Base-by-base conservation (phyloP, 768 basidiomycete genomes). In the Mycena olivaceomarginata region DNA sequence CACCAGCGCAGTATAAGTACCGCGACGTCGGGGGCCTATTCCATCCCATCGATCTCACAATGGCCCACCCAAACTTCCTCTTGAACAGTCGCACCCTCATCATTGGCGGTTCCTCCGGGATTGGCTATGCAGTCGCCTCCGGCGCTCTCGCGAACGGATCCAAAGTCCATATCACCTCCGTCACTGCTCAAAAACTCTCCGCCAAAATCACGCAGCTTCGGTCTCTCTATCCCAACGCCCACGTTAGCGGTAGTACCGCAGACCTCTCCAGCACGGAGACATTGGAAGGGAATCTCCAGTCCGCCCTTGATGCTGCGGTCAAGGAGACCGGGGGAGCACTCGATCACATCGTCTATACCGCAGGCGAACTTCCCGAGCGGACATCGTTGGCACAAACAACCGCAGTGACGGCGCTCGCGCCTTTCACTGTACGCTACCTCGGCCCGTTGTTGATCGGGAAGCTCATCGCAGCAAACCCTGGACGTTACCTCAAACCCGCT, bases 121-220 rank as follows among this genome's bases (percentile, higher is more conserved):
- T 70, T 12, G 69, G 69, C 31, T 70, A 46, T 31, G 70, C 59
- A 9, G 70, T 71, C 60, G 70, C 70, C 43, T 71, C 70, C 10
- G 70, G 41, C n/a, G 70, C 70, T 4, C 70, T 71, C 20, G 16
- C 70, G 20, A 71, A 37, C 51, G 70, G 70, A 46, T 71, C 70
- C 20, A 71, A 51, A 62, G 70, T 71, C n/a, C 70, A 71, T n/a
- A 63, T 71, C 39, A 71, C 70, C 18, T 71, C 70, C 45, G 20
- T 13, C 1, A 62, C 70, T 4, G 16, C 70, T 45, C 45, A 63
- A 16, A 62, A 57, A 31, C 56, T 57, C 25, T 57, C 56, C 9
- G 25, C 56, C 22, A 57, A 57, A 57, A 13, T 13, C 22, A 5
- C 39, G 0, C 69, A 31, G 43, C 69, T 70, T 22, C 69, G 62